A percentile compares a stretch with the other conserved stretches of the same genome.
Evolutionary conservation across 179 eudicot genomes (phyloP).

Genomic region (Spergularia azorica): DNA sequence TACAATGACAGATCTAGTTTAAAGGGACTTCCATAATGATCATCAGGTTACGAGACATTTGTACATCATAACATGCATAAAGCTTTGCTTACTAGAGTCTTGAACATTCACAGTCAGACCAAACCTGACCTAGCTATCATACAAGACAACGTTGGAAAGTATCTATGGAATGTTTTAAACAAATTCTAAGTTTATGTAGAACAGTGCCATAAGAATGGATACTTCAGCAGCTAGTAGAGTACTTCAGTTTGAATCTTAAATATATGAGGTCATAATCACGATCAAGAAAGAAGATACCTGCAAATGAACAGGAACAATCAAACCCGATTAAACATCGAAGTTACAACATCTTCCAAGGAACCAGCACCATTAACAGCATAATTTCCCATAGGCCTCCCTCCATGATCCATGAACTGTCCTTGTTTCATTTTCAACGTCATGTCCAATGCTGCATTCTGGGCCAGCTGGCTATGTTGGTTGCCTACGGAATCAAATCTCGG

Average conservation of each 20-base stretch:
- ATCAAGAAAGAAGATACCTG: constrained; percentile 23
- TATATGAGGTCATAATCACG: neutral
- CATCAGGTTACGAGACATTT: too few relatives aligned
- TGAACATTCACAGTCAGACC: too few relatives aligned
- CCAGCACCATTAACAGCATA: constrained; percentile 40
- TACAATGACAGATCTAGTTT: too few relatives aligned
- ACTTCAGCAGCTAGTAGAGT: neutral
- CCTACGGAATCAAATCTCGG: constrained; percentile 35
- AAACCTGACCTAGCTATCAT: too few relatives aligned
- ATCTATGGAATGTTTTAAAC: too few relatives aligned
- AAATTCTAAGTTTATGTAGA: neutral
- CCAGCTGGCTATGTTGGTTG: constrained; percentile 28
- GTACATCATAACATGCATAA: too few relatives aligned
- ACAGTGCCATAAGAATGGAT: neutral
- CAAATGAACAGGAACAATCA: constrained; percentile 13
- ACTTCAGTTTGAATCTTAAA: neutral
- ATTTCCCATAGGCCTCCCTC: constrained; percentile 29
- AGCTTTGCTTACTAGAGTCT: too few relatives aligned
- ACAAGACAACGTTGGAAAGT: too few relatives aligned
- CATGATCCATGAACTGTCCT: constrained; percentile 34
- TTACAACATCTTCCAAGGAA: constrained; percentile 65
- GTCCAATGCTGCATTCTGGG: constrained; percentile 32
- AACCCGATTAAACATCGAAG: constrained; percentile 47
- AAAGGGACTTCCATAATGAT: too few relatives aligned
- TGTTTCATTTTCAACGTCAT: constrained; percentile 33